Base-by-base conservation (phyloP, 208 protist genomes). In the Spongospora subterranea region DNA sequence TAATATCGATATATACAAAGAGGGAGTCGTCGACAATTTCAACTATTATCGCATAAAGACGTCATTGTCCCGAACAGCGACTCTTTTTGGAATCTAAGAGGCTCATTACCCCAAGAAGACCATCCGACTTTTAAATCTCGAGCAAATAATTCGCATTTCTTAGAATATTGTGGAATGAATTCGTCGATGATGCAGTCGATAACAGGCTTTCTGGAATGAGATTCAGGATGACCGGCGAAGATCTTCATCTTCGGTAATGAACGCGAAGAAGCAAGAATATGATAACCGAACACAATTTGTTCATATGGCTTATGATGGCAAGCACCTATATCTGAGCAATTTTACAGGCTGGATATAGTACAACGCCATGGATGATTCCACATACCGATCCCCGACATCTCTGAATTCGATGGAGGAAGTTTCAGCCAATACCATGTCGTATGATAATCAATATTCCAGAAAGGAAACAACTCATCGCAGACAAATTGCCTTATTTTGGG, bases 221-320 rank as follows among this genome's bases (percentile, higher is more conserved):
- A 20, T 35, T 82, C 71, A 35, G 71, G 71, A 45, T 20, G n/a
- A 82, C 17, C 6, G 11, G 71, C 71, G n/a, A 82, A 45, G 35
- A 82, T 43, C 11, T 35, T 43, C 11, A 20, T 82, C 24, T 60
- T 6, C 13, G 50, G 50, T 29, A 60, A 24, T 43, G 71, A 82
- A 82, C 71, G 35, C 35, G 6, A 20, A 40, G 6, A 13, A 43
- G 17, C 35, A 6, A 82, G 6, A 35, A 82, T 43, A 82, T 82
- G 6, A n/a, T 35, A 20, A n/a, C 71, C 71, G 35, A 82, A 6
- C 17, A 82, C n/a, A 35, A 82, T 35, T n/a, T 82, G 71, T 43
- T 82, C 71, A 82, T 82, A 82, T 20, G 71, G 71, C 40, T 82
- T 82, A 43, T 82, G 71, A 43, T 82, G 71, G 35, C 71, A 20